phyloP scores from a whole-genome alignment of 2,329 filamentous ascomycete species.

The Chaetomium olivaceum region DNA sequence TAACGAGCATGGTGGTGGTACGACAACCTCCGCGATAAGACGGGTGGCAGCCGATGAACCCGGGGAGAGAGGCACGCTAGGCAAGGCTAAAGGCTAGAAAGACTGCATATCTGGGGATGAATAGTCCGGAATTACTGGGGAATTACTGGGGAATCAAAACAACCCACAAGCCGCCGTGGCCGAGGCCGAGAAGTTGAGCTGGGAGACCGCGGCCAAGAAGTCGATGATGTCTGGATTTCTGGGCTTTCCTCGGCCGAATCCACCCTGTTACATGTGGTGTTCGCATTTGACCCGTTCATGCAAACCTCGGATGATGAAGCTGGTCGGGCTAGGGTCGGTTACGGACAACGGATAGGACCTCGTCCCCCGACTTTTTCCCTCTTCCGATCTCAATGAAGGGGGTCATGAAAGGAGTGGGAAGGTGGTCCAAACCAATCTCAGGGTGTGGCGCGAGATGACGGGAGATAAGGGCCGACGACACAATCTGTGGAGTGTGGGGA shows the following conservation, averaged over 20 bases:
- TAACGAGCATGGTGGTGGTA: neutral
- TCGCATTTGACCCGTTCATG: neutral
- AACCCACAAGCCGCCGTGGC: conserved; percentile 8
- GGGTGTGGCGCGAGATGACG: conserved; percentile 24
- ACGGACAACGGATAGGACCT: conserved; percentile 8
- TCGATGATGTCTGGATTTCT: neutral
- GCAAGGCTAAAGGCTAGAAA: neutral
- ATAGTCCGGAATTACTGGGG: conserved; percentile 13
- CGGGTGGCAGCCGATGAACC: conserved; percentile 10
- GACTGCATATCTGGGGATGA: conserved; percentile 22
- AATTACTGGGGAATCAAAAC: conserved; percentile 12
- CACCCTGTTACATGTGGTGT: neutral
- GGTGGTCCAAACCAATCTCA: conserved; percentile 21
- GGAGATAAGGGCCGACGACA: conserved; percentile 29
- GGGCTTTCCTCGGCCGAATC: conserved; percentile 7
- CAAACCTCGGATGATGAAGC: neutral
- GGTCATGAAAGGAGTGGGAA: neutral
- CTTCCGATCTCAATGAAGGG: conserved; percentile 8
- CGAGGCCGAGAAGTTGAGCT: neutral
- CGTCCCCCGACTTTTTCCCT: neutral
- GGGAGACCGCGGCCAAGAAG: conserved; percentile 2
- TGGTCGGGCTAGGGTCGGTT: neutral
- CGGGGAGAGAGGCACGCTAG: conserved; percentile 19
- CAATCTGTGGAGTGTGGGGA: conserved; percentile 29
- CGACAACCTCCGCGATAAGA: neutral